Percentiles rank a stretch among this genome's conserved stretches.
phyloP scores from a whole-genome alignment of 306 rosid species.

The Crotalaria pallida region DNA sequence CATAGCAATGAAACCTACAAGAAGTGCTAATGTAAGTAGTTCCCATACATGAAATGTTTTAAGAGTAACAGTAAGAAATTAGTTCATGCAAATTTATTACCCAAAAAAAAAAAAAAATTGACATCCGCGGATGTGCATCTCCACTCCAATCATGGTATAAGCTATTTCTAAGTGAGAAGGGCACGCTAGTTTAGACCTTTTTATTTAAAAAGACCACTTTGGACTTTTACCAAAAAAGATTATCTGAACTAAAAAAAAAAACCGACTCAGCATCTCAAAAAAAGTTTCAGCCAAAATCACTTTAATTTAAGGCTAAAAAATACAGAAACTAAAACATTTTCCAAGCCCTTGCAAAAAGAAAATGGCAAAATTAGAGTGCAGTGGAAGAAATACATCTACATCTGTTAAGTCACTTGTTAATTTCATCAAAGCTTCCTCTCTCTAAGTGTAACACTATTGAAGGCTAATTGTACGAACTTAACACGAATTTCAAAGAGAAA shows the following conservation, averaged over 20 bases:
- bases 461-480: neutral
- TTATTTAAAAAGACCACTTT: too few species aligned
- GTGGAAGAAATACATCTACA: neutral
- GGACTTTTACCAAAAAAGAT: too few species aligned
- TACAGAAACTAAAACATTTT: neutral
- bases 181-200: too few species aligned
- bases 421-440: neutral
- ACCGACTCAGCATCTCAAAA: too few species aligned
- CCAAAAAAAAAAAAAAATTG: neutral
- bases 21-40: neutral
- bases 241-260: too few species aligned
- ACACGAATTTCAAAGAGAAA: neutral
- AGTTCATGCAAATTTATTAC: neutral
- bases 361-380: neutral
- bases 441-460: neutral
- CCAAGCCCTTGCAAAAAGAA: neutral
- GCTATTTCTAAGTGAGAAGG: neutral
- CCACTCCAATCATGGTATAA: neutral
- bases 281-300: too few species aligned
- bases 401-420: conserved; percentile 5
- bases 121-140: neutral
- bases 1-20: conserved; percentile 52
- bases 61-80: neutral
- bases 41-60: neutral
- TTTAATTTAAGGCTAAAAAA: too few species aligned